Conservation (phyloP, 2,329 filamentous ascomycete genomes). For the Fusarium heterosporum region DNA sequence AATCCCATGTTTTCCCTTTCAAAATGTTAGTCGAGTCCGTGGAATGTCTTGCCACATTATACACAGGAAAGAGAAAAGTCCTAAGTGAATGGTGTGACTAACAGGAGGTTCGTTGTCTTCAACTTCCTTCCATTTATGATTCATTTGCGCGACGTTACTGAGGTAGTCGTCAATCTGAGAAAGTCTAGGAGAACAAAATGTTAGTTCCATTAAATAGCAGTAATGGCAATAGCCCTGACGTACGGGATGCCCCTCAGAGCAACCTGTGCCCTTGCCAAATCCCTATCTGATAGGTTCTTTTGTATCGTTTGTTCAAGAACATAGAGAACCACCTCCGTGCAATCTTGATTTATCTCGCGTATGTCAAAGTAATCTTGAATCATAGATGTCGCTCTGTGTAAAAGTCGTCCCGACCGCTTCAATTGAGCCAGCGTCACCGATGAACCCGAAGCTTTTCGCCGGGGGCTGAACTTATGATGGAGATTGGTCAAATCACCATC, state of each 20-base stretch:
- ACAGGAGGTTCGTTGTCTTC: neutral
- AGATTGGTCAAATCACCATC: neutral
- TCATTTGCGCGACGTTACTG: neutral
- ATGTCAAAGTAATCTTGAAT: neutral
- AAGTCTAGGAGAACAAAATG: neutral
- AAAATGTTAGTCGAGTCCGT: rapidly evolving
- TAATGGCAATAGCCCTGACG: neutral
- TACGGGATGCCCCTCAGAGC: neutral
- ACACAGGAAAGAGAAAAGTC: too few relatives aligned
- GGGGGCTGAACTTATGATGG: neutral
- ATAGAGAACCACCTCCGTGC: neutral
- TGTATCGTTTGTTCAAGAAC: neutral
- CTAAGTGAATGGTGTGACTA: neutral
- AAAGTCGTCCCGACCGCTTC: neutral
- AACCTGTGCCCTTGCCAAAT: neutral
- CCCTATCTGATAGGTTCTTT: neutral
- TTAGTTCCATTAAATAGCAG: neutral
- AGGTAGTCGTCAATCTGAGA: neutral
- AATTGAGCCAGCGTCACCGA: neutral
- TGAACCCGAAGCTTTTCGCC: rapidly evolving
- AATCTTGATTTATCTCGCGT: neutral
- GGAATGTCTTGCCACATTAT: too few relatives aligned
- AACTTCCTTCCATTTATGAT: neutral
- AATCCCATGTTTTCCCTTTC: neutral
- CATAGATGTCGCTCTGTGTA: neutral